phyloP scores from a whole-genome alignment of 192 early-diverging fungal species.

The Coemansia sp. region DNA sequence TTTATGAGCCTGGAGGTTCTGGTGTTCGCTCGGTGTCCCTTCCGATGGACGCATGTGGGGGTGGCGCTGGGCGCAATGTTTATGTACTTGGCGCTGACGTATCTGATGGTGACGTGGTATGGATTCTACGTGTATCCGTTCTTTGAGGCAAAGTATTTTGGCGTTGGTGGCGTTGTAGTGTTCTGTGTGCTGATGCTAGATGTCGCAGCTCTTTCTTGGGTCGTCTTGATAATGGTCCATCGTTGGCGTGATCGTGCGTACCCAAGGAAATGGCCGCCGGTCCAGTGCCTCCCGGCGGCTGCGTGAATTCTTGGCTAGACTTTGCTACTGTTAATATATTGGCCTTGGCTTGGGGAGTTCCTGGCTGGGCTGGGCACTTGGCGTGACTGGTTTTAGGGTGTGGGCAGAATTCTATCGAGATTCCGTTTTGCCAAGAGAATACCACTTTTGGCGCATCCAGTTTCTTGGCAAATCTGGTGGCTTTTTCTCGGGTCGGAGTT shows the following conservation, averaged over 20 bases:
- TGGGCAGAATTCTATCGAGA: background rate
- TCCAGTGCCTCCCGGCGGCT: background rate
- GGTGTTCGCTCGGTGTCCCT: constrained; percentile 21
- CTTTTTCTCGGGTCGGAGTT: background rate
- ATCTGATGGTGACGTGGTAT: constrained; percentile 48
- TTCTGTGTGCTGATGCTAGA: constrained; percentile 28
- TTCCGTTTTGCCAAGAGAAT: background rate
- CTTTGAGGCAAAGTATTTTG: constrained; percentile 36
- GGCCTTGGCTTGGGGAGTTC: background rate
- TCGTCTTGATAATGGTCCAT: constrained; percentile 37
- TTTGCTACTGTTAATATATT: background rate
- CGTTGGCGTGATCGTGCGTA: constrained; percentile 24
- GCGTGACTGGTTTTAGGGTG: background rate
- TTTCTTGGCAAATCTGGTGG: background rate
- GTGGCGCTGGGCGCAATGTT: constrained; percentile 12
- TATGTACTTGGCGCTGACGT: constrained; percentile 38
- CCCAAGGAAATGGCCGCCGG: constrained; percentile 12
- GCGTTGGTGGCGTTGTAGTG: constrained; percentile 26
- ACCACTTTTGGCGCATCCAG: background rate
- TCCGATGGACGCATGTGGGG: constrained; percentile 15
- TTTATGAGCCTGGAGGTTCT: constrained; percentile 34
- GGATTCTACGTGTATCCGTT: constrained; percentile 53
- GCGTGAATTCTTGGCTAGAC: constrained; percentile 4
- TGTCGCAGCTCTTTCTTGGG: constrained; percentile 36
- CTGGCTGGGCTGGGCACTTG: background rate